Base-by-base conservation (phyloP, 352 stramenopile species). In the Elongisporangium prolatum region DNA sequence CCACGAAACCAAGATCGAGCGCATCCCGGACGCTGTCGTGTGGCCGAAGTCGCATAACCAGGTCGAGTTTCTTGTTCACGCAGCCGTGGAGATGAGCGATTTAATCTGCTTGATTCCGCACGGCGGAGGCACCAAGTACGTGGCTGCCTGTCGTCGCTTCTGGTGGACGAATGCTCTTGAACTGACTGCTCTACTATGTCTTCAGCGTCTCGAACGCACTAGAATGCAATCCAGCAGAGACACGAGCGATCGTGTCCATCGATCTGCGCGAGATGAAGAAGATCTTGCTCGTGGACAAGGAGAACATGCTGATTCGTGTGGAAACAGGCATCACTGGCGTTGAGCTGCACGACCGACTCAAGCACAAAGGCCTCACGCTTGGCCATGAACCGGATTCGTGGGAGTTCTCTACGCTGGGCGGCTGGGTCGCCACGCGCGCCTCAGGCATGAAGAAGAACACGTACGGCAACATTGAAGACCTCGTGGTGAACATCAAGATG, bases 391-490 rank as follows among this genome's bases (percentile, higher is more conserved):
- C 93, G 0, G 91, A 98, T 62, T 97, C 87, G 55, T 91, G 89
- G 69, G 93, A 98, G 71, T 98, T 98, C 57, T 97, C 88, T 37
- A 97, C 91, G 2, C 72, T 98, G 4, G 91, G 91, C 21, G 91
- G 93, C 37, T 98, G 89, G 89, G 84, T 98, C 47, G 91, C 93
- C 0, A 98, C 91, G 3, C 88, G 89, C 61, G 89, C 91, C 18
- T 97, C 90, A 2, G 93, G 91, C 9, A 98, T 98, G 93, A 98
- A 98, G 72, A 94, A 96, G 69, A 97, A 96, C 59, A 77, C 73
- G 37, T 98, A 98, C 61, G 93, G 93, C 24, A 98, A 98, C 57
- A 98, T 98, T 64, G 93, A 98, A 67, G 91, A 98, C 61, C 75
- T 98, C 20, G 85, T 96, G 17, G 75, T 94, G 8, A 91, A 92